Base-by-base conservation (phyloP, 768 basidiomycete genomes). In the Boletus sp. region DNA sequence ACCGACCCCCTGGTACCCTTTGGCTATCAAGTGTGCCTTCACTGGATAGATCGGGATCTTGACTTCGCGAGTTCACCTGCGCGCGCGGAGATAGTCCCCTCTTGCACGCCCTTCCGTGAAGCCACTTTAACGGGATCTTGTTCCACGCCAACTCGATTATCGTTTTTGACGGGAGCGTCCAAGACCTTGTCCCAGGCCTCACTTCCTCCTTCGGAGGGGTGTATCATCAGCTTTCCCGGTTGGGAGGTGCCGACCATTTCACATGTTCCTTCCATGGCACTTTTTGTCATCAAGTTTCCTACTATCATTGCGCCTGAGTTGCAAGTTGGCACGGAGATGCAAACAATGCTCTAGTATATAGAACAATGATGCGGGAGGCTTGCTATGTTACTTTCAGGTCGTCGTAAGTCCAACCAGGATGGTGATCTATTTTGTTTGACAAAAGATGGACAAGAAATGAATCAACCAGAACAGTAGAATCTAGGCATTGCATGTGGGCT, bases 191-290 rank as follows among this genome's bases (percentile, higher is more conserved):
- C 32, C 35, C 27, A 47, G 23, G 37, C 32, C 39, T 35, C n/a
- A 30, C 19, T 46, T 44, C 17, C 50, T 14, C 48, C 44, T 43
- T 7, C 23, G 19, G 33, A 21, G 29, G 19, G 50, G 13, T 32
- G 19, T 13, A 30, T 34, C 23, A 14, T 35, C 25, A 5, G 25
- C 25, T 25, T 25, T n/a, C n/a, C 15, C 17, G 17, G 40, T 37
- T 25, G 33, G 37, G 40, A 38, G 33, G 47, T 21, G 19, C 5
- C 14, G 42, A 42, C 23, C 17, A 14, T 35, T 27, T 45, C 54
- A 54, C 50, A 52, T 55, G 17, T 29, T n/a, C 29, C 50, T 44
- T 51, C 37, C 54, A 51, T 62, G 60, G 41, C 47, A 23, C 14
- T 15, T 37, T 48, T 17, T 23, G 30, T 15, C 21, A 30, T 21